Evolutionary conservation across 345 rosid species (phyloP).

Genomic region (Euphorbia tirucalli): DNA sequence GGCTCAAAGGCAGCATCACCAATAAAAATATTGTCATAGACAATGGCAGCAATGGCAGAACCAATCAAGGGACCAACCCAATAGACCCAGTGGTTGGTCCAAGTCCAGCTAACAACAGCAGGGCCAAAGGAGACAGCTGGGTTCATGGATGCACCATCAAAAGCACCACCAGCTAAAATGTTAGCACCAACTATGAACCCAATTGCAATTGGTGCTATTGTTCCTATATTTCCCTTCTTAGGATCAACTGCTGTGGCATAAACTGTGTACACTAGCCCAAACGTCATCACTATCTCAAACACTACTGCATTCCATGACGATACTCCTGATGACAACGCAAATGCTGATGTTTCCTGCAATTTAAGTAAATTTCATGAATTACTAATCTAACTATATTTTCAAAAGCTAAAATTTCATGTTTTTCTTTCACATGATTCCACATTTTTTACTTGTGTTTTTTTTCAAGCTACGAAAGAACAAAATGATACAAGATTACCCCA

Average conservation of each 20-base stretch:
- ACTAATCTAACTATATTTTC: background rate
- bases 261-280: conserved; percentile 27
- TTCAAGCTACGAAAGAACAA: too few species aligned
- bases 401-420: too few species aligned
- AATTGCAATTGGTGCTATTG: conserved; percentile 35
- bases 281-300: conserved; percentile 28
- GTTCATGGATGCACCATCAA: conserved; percentile 38
- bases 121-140: conserved; percentile 25
- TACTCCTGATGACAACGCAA: conserved; percentile 29
- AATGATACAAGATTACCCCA: too few species aligned
- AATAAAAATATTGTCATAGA: conserved; percentile 21
- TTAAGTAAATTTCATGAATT: background rate
- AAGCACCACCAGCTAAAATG: conserved; percentile 42
- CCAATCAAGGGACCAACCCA: conserved; percentile 30
- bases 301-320: conserved; percentile 19
- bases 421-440: too few species aligned
- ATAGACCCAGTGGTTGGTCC: conserved; percentile 30
- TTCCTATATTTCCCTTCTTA: conserved; percentile 27
- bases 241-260: conserved; percentile 30
- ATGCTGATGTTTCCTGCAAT: conserved; percentile 38
- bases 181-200: conserved; percentile 45
- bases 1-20: conserved; percentile 11
- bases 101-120: conserved; percentile 25
- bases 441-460: too few species aligned
- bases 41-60: conserved; percentile 26